Evolutionary conservation across 2,329 filamentous ascomycete species (phyloP).

Genomic region (Apiospora aurea): DNA sequence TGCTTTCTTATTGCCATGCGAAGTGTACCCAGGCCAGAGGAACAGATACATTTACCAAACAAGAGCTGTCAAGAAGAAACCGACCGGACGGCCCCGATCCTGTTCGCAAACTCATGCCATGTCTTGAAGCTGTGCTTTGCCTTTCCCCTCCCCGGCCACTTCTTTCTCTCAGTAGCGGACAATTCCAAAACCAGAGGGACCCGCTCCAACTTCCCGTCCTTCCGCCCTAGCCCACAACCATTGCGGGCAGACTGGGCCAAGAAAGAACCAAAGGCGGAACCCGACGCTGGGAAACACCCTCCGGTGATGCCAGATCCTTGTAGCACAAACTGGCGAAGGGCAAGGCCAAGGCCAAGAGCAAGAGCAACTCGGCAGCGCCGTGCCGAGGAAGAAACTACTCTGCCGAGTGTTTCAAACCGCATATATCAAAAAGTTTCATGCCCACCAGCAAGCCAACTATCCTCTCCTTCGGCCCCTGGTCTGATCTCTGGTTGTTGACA

Average conservation of each 20-base stretch:
- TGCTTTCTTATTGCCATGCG: background rate
- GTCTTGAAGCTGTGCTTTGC: background rate
- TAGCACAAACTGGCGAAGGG: background rate
- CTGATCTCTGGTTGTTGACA: background rate
- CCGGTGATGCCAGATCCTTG: background rate
- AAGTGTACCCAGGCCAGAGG: background rate
- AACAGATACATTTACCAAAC: background rate
- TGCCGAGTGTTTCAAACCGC: background rate
- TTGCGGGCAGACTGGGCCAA: background rate
- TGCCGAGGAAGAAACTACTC: background rate
- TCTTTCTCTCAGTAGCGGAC: background rate
- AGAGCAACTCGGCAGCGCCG: background rate
- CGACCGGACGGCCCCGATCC: no score
- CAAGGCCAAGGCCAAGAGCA: background rate
- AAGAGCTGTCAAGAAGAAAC: background rate
- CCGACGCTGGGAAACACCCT: background rate
- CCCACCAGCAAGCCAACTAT: background rate
- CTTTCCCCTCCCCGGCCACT: background rate
- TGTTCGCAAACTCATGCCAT: slow-evolving; percentile 1
- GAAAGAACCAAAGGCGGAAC: background rate
- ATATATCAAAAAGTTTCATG: background rate
- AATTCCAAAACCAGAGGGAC: background rate
- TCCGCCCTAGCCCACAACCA: background rate
- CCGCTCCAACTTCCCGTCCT: background rate
- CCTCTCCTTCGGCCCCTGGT: background rate